phyloP scores from a whole-genome alignment of 139 green algal genomes.

The Eudorina sp. region DNA sequence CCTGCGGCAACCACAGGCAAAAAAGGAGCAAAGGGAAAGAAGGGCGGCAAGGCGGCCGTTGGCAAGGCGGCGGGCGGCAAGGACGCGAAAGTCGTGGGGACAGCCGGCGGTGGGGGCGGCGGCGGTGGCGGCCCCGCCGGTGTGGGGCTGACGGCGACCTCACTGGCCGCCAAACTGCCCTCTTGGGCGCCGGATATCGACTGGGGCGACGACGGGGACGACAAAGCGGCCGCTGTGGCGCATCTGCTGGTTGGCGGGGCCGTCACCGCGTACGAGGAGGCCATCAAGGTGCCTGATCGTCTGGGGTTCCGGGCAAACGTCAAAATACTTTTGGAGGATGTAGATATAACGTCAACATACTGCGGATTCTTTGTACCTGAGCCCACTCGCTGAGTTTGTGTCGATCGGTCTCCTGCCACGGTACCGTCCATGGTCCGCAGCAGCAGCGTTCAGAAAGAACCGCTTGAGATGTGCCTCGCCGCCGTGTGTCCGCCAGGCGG shows the following conservation, averaged over 20 bases:
- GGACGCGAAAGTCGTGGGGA: slow-evolving; percentile 26
- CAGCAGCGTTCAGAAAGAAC: too few relatives aligned
- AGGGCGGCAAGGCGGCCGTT: slow-evolving; percentile 55
- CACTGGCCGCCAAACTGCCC: slow-evolving; percentile 63
- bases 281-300: slow-evolving; percentile 62
- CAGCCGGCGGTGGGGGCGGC: slow-evolving; percentile 18
- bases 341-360: too few relatives aligned
- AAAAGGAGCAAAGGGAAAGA: slow-evolving; percentile 64
- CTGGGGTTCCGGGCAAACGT: too few relatives aligned
- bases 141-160: slow-evolving; percentile 45
- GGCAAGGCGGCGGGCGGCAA: slow-evolving; percentile 35
- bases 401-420: too few relatives aligned
- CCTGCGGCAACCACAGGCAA: too few relatives aligned
- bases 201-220: slow-evolving; percentile 62
- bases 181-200: slow-evolving; percentile 67
- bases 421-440: too few relatives aligned
- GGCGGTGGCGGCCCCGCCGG: slow-evolving; percentile 19
- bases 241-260: slow-evolving; percentile 67
- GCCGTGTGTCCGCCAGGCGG: slow-evolving; percentile 39
- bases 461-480: too few relatives aligned
- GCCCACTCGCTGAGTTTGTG: too few relatives aligned
- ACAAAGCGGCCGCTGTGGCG: slow-evolving; percentile 27
- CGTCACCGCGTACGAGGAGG: slow-evolving; percentile 73
- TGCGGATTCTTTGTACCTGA: too few relatives aligned
- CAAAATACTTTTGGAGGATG: too few relatives aligned